A percentile compares a stretch with the other conserved stretches of the same genome.
phyloP scores from a whole-genome alignment of 2,329 filamentous ascomycete genomes.

The Paramyrothecium sp. region DNA sequence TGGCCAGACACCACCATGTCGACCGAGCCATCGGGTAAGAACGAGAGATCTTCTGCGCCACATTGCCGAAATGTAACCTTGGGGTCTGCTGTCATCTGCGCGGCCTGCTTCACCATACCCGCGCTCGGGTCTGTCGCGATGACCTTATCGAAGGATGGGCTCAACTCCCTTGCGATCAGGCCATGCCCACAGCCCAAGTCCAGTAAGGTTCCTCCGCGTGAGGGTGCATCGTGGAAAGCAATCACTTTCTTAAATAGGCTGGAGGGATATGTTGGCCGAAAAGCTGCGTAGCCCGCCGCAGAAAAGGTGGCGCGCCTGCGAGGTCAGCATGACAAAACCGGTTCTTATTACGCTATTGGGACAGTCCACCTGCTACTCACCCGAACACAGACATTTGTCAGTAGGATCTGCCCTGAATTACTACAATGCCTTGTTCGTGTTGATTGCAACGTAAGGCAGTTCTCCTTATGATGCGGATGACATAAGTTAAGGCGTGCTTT shows the following conservation, averaged over 20 bases:
- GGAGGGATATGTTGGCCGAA: conserved; percentile 58
- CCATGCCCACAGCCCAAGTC: conserved; percentile 67
- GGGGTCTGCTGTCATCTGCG: conserved; percentile 32
- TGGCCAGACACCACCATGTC: conserved; percentile 54
- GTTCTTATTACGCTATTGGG: not conserved
- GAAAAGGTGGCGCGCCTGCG: conserved; percentile 54
- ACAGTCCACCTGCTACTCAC: conserved; percentile 9
- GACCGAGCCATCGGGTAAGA: conserved; percentile 45
- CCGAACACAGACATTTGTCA: conserved; percentile 20
- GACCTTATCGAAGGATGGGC: conserved; percentile 48
- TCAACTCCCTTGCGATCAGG: conserved; percentile 52
- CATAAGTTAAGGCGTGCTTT: not conserved
- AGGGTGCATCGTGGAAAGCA: conserved; percentile 45
- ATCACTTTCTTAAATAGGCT: conserved; percentile 54
- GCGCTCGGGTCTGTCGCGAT: conserved; percentile 56
- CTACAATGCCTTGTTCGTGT: not conserved
- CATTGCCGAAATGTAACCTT: conserved; percentile 50
- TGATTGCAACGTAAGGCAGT: not conserved
- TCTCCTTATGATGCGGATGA: not conserved
- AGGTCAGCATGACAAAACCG: not conserved
- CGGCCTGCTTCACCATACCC: conserved; percentile 55
- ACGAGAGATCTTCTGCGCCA: conserved; percentile 52
- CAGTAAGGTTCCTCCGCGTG: conserved; percentile 33
- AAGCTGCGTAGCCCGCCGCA: conserved; percentile 56
- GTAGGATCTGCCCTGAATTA: not conserved